These are phyloP conservation scores for Pseudopithomyces maydicus DNA, from an alignment of 2,329 filamentous ascomycete species.

Conservation along the genomic window DNA sequence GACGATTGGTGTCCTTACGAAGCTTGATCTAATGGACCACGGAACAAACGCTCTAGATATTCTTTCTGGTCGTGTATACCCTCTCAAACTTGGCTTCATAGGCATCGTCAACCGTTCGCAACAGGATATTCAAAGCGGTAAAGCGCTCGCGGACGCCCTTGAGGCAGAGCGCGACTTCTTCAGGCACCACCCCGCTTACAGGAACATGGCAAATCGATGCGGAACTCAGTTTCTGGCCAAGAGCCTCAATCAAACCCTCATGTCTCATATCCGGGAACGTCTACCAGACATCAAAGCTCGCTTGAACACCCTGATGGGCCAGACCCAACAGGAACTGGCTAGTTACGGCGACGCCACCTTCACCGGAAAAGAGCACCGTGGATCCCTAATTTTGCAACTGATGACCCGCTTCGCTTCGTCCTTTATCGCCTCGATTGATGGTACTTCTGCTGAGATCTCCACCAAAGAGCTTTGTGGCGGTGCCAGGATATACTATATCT, in stretches of 20 bases:
- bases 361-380: conserved; percentile 93
- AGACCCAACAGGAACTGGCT: conserved; percentile 96
- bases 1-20: conserved; percentile 96
- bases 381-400: conserved; percentile 90
- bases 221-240: conserved; percentile 94
- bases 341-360: conserved; percentile 99
- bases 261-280: conserved; percentile 94
- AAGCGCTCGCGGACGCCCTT: conserved; percentile 90
- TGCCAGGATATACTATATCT: conserved; percentile 97
- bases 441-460: conserved; percentile 97
- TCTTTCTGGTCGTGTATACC: conserved; percentile 94
- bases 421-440: conserved; percentile 98
- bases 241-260: conserved; percentile 91
- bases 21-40: conserved; percentile 98
- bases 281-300: conserved; percentile 97
- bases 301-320: conserved; percentile 98
- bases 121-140: conserved; percentile 95
- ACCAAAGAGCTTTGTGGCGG: conserved; percentile 97
- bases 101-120: conserved; percentile 98
- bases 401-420: conserved; percentile 99
- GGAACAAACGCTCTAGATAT: conserved; percentile 98
- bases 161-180: conserved; percentile 94
- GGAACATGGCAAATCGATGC: conserved; percentile 92
- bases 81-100: conserved; percentile 95
- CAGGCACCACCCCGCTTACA: conserved; percentile 93